These are phyloP conservation scores for Excoecaria cochinchinensis DNA, from an alignment of 345 rosid species.

Conservation along the genomic window DNA sequence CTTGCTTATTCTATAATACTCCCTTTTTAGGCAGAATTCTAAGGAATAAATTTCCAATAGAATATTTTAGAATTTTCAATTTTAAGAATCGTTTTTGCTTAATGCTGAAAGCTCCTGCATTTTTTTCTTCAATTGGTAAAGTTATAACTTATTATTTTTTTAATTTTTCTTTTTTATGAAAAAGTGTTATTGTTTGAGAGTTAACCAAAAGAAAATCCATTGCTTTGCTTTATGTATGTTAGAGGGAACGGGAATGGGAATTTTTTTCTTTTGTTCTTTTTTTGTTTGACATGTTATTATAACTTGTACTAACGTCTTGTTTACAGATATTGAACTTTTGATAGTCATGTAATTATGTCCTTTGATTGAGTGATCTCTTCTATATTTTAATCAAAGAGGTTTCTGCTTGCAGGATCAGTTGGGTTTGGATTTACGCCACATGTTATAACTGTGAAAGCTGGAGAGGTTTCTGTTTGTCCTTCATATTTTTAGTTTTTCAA, in stretches of 20 bases:
- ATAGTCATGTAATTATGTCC: neutral
- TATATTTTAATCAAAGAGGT: conserved; percentile 7
- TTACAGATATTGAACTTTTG: neutral
- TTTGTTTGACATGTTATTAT: neutral
- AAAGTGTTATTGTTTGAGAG: neutral
- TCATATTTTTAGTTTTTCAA: neutral
- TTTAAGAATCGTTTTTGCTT: neutral
- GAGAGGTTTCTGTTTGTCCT: conserved; percentile 55
- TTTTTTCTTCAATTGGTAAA: neutral
- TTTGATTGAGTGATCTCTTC: neutral
- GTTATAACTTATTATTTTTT: neutral
- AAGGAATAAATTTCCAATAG: neutral
- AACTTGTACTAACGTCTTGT: neutral
- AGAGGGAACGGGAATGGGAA: neutral
- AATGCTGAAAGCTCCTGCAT: neutral
- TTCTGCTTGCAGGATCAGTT: conserved; percentile 44
- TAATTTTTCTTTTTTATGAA: neutral
- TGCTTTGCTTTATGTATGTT: neutral
- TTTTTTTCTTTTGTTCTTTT: neutral
- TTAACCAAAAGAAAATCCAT: neutral
- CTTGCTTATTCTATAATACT: neutral
- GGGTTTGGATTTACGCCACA: conserved; percentile 61
- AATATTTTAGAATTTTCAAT: neutral
- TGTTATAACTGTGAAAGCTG: conserved; percentile 60
- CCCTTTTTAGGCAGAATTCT: neutral